These are phyloP conservation scores for Myochromella boudieri DNA, from an alignment of 768 basidiomycete species.

Conservation along the genomic window DNA sequence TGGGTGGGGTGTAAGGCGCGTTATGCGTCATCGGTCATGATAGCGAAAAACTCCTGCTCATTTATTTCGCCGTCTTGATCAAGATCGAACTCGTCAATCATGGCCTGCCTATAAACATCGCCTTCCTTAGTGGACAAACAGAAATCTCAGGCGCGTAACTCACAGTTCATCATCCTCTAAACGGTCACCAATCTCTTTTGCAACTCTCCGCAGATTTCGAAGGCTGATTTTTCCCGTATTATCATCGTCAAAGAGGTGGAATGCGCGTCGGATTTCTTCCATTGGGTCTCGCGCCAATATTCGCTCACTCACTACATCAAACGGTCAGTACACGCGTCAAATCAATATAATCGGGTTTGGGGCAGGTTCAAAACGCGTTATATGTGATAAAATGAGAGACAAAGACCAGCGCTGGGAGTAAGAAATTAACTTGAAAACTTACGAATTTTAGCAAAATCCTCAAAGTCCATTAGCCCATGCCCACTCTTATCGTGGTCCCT, in stretches of 20 bases:
- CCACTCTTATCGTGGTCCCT: conserved; percentile 88
- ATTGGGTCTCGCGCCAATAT: conserved; percentile 93
- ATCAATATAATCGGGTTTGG: not conserved
- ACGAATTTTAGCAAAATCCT: conserved; percentile 95
- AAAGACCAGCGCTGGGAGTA: not conserved
- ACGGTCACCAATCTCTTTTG: conserved; percentile 94
- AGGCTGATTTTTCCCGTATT: conserved; percentile 92
- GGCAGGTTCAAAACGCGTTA: not conserved
- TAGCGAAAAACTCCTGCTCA: conserved; percentile 93
- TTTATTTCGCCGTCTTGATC: conserved; percentile 98
- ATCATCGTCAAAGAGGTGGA: conserved; percentile 96
- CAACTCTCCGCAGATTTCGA: conserved; percentile 87
- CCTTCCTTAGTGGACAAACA: not conserved
- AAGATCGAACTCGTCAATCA: conserved; percentile 99
- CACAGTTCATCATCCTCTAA: conserved; percentile 96
- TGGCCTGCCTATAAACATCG: conserved; percentile 75
- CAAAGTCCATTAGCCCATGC: conserved; percentile 84
- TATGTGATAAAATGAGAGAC: not conserved
- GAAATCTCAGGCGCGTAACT: conserved; percentile 34
- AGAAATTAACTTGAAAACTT: conserved; percentile 27
- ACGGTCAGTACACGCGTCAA: conserved; percentile 16
- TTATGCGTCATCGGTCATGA: conserved; percentile 92
- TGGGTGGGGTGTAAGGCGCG: too few species aligned
- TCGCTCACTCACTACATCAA: conserved; percentile 80
- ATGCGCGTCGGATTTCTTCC: conserved; percentile 95